These are phyloP conservation scores for Phalaenopsis hybrid DNA, from an alignment of 116 monocot genomes.

Conservation along the genomic window DNA sequence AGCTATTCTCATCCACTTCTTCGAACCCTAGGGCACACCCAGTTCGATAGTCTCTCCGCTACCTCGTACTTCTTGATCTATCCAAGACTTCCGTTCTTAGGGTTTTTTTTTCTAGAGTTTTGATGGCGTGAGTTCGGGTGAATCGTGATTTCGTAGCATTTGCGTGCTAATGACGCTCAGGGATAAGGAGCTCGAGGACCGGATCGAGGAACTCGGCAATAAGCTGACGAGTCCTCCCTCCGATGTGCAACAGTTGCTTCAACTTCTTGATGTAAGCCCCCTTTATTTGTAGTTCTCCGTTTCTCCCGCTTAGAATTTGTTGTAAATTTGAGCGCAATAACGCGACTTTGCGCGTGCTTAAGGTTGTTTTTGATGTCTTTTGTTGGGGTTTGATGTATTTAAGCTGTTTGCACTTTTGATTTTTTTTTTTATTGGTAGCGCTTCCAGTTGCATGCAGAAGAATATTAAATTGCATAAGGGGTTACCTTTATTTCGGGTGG, in stretches of 20 bases:
- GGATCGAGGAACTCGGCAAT: conserved; percentile 29
- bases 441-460: background rate
- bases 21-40: background rate
- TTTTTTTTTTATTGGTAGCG: background rate
- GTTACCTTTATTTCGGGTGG: background rate
- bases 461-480: background rate
- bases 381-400: background rate
- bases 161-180: conserved; percentile 8
- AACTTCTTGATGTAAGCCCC: conserved; percentile 46
- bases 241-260: conserved; percentile 26
- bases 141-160: background rate
- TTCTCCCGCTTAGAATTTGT: background rate
- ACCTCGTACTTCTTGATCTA: conserved; percentile 1
- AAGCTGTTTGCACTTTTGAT: background rate
- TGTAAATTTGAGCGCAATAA: background rate
- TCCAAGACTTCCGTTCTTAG: background rate
- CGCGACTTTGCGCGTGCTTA: background rate
- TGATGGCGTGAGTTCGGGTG: conserved; percentile 1
- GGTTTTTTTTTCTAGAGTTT: background rate
- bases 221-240: conserved; percentile 30
- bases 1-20: conserved; percentile 6
- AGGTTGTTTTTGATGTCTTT: background rate
- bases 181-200: conserved; percentile 32
- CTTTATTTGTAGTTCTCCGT: background rate
- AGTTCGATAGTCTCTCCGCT: background rate